Conservation (phyloP, 225 moss, liverwort and hornwort species). For the Polytrichum commune region DNA sequence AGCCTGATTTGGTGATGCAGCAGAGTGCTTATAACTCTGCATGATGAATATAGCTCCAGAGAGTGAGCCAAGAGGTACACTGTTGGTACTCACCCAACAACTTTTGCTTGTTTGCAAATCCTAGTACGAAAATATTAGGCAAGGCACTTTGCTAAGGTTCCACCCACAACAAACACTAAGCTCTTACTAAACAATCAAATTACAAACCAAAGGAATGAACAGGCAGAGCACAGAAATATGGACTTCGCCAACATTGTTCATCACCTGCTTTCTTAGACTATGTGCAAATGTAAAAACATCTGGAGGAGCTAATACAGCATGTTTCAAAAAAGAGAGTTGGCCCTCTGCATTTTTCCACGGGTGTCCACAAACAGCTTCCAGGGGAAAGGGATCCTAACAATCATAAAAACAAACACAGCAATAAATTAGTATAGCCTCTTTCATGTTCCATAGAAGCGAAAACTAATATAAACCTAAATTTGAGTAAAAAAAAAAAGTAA, state of each 20-base stretch:
- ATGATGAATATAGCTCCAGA: not conserved
- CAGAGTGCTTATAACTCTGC: slow-evolving; percentile 44
- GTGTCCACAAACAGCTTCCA: slow-evolving; percentile 72
- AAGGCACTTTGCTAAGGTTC: too few relatives aligned
- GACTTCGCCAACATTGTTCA: not conserved
- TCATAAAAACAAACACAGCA: slow-evolving; percentile 20
- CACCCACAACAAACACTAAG: too few relatives aligned
- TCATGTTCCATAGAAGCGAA: too few relatives aligned
- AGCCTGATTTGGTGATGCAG: slow-evolving; percentile 65
- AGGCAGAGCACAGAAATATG: not conserved
- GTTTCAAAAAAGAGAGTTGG: slow-evolving; percentile 79
- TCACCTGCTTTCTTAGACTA: slow-evolving; percentile 79
- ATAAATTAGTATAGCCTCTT: slow-evolving; percentile 6
- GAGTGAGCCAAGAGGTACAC: too few relatives aligned
- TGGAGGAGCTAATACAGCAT: slow-evolving; percentile 82
- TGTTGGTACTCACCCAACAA: too few relatives aligned
- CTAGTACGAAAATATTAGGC: too few relatives aligned
- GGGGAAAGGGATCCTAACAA: slow-evolving; percentile 75
- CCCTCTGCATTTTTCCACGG: slow-evolving; percentile 91
- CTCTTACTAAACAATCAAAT: too few relatives aligned
- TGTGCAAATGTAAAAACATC: slow-evolving; percentile 79
- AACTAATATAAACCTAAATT: too few relatives aligned
- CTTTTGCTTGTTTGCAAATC: too few relatives aligned
- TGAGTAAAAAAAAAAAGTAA: too few relatives aligned
- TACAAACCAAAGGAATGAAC: not conserved